Conservation (phyloP, 805 yeast genomes). For the Candida vaughaniae region DNA sequence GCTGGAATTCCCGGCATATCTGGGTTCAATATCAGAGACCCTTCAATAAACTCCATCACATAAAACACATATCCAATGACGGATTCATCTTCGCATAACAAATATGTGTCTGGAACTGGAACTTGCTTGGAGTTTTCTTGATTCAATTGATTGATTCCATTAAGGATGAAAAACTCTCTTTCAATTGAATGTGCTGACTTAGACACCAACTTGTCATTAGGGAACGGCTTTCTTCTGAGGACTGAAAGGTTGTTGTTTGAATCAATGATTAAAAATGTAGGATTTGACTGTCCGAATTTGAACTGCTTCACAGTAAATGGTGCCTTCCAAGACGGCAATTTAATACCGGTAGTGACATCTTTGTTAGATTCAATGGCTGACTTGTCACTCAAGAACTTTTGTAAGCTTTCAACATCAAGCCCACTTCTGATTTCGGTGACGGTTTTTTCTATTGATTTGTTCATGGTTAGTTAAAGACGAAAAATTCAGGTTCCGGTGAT, state of each 20-base stretch:
- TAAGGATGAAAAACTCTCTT: slow-evolving; percentile 54
- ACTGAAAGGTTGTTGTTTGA: slow-evolving; percentile 41
- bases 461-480: slow-evolving; percentile 11
- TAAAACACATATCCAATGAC: slow-evolving; percentile 57
- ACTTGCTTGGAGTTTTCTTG: slow-evolving; percentile 28
- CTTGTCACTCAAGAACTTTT: slow-evolving; percentile 18
- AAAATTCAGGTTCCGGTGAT: too few species aligned
- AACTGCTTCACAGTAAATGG: slow-evolving; percentile 49
- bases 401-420: slow-evolving; percentile 25
- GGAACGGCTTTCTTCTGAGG: slow-evolving; percentile 55
- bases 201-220: slow-evolving; percentile 48
- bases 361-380: slow-evolving; percentile 10
- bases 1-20: slow-evolving; percentile 37
- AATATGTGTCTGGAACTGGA: slow-evolving; percentile 53
- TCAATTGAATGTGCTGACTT: slow-evolving; percentile 64
- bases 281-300: slow-evolving; percentile 63
- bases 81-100: slow-evolving; percentile 56
- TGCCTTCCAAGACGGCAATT: slow-evolving; percentile 18
- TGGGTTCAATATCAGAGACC: slow-evolving; percentile 56
- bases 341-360: slow-evolving; percentile 21
- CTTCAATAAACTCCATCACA: slow-evolving; percentile 58
- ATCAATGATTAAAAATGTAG: slow-evolving; percentile 53
- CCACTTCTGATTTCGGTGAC: slow-evolving; percentile 37
- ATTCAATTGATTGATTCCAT: slow-evolving; percentile 32
- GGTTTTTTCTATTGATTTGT: slow-evolving; percentile 17